A percentile compares a stretch with the other conserved stretches of the same genome.
Evolutionary conservation across 352 stramenopile genomes (phyloP).

Genomic region (Phytophthora fragariaefolia): DNA sequence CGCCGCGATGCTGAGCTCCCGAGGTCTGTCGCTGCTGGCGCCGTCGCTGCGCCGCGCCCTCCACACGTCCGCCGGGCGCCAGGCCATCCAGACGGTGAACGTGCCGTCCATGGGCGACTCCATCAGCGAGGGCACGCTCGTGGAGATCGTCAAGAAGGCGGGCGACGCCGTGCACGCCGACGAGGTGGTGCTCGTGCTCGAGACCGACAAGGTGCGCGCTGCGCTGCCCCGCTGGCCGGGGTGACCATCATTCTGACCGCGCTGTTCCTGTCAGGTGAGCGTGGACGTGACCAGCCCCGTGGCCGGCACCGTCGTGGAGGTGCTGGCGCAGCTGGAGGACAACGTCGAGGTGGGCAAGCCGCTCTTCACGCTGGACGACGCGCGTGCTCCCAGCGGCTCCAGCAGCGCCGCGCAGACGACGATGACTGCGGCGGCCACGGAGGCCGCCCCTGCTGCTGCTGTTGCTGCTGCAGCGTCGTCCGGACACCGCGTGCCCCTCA

Average conservation of each 20-base stretch:
- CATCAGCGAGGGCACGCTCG: slow-evolving; percentile 98
- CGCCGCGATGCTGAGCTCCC: slow-evolving; percentile 29
- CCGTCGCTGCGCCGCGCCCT: slow-evolving; percentile 43
- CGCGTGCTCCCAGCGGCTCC: slow-evolving; percentile 40
- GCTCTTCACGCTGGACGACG: slow-evolving; percentile 95
- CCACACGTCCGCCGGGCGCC: slow-evolving; percentile 48
- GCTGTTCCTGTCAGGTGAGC: slow-evolving; percentile 60
- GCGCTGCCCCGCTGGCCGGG: too few relatives aligned
- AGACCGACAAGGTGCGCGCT: slow-evolving; percentile 98
- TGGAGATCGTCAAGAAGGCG: slow-evolving; percentile 93
- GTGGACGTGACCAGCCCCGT: slow-evolving; percentile 92
- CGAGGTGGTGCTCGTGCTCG: slow-evolving; percentile 97
- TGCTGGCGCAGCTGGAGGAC: slow-evolving; percentile 95
- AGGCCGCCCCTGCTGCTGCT: slow-evolving; percentile 38
- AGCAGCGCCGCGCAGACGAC: slow-evolving; percentile 27
- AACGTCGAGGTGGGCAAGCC: slow-evolving; percentile 95
- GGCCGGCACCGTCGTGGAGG: slow-evolving; percentile 92
- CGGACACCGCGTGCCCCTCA: slow-evolving; percentile 63
- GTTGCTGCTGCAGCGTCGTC: slow-evolving; percentile 23
- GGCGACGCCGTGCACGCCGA: slow-evolving; percentile 95
- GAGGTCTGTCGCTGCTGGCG: slow-evolving; percentile 12
- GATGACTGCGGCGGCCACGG: slow-evolving; percentile 35
- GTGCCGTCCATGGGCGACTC: slow-evolving; percentile 95
- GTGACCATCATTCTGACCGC: neutral
- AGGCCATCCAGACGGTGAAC: slow-evolving; percentile 79